These are phyloP conservation scores for Phytopythium montanum DNA, from an alignment of 352 stramenopile genomes.

Conservation along the genomic window DNA sequence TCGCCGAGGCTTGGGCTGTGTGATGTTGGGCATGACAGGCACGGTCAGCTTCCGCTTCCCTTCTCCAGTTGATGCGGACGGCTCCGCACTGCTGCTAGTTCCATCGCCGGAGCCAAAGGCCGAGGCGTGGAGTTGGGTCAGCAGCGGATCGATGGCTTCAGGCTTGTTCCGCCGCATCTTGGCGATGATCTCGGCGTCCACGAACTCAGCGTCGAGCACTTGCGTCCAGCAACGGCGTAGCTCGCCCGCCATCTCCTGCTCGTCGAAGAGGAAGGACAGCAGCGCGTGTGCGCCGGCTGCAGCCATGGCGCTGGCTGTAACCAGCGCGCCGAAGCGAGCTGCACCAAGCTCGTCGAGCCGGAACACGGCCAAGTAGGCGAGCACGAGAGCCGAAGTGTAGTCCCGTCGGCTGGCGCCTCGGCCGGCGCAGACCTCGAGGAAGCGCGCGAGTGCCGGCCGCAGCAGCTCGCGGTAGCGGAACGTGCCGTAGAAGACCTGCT, in stretches of 20 bases:
- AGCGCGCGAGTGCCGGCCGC: constrained; percentile 73
- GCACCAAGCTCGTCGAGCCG: constrained; percentile 84
- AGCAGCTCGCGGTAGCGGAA: constrained; percentile 88
- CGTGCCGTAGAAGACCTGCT: constrained; percentile 89
- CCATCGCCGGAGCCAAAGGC: constrained; percentile 43
- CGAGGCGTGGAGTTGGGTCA: constrained; percentile 61
- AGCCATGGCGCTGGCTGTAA: constrained; percentile 48
- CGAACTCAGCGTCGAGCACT: constrained; percentile 82
- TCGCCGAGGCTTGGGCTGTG: constrained; percentile 65
- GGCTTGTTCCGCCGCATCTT: constrained; percentile 49
- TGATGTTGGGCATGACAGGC: constrained; percentile 82
- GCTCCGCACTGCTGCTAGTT: background rate
- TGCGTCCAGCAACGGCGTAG: constrained; percentile 79
- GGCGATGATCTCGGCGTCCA: constrained; percentile 67
- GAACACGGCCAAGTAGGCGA: constrained; percentile 89
- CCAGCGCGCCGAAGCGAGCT: constrained; percentile 54
- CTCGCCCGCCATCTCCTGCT: constrained; percentile 47
- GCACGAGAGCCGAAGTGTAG: constrained; percentile 91
- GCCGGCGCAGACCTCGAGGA: constrained; percentile 63
- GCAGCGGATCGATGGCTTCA: constrained; percentile 27
- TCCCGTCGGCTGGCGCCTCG: constrained; percentile 41
- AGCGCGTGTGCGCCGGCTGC: constrained; percentile 86
- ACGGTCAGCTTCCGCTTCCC: constrained; percentile 58
- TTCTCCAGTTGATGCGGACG: background rate
- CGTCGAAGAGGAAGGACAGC: constrained; percentile 84